Evolutionary conservation across 2,329 filamentous ascomycete species (phyloP), one percentile per base, ranked within the genome.

Genomic region (Epichloe amarillans): DNA sequence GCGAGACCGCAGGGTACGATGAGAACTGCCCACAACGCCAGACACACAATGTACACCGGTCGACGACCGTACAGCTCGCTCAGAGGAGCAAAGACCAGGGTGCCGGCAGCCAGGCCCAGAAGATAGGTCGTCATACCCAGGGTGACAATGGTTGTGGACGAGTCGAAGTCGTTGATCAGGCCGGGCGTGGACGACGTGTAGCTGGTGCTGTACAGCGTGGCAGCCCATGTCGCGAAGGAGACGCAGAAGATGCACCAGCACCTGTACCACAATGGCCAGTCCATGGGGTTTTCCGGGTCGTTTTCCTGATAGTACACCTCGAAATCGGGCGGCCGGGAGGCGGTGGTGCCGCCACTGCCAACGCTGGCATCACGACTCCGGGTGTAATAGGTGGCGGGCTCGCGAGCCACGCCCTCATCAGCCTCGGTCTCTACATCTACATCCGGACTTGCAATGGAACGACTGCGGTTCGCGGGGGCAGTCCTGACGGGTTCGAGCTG

Each of bases 111-210:
- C 45, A 93, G 73, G 5, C 88, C 88, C 23, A 88, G 64, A 8
- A 93, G 73, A 61, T 93, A 94, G 0, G 83, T 83, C 0, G 88
- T 93, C 43, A 94, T 72, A 5, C 88, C 88, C 3, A 93, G 69
- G 0, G 86, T 86, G 0, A 83, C 76, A n/a, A 83, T 65, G 0
- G 79, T 80, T 36, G 78, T 72, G 14, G 69, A 62, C 17, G 80
- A 71, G 38, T 73, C 67, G 57, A 88, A 91, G 48, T 87, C 82
- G 14, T 72, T 64, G 60, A 80, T 78, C 64, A 94, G 78, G 0
- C 84, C 82, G 0, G 79, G 75, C 36, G 86, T 79, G 3, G 82
- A 83, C 0, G 82, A 79, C 1, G 87, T 88, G 62, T 93, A 94
- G 48, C 79, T 83, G 0, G 88, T 93, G 45, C 83, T 88, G 61